A percentile compares a stretch with the other conserved stretches of the same genome.
Conservation (phyloP, 495 filamentous ascomycete species). For the Apiosordaria backusii region DNA sequence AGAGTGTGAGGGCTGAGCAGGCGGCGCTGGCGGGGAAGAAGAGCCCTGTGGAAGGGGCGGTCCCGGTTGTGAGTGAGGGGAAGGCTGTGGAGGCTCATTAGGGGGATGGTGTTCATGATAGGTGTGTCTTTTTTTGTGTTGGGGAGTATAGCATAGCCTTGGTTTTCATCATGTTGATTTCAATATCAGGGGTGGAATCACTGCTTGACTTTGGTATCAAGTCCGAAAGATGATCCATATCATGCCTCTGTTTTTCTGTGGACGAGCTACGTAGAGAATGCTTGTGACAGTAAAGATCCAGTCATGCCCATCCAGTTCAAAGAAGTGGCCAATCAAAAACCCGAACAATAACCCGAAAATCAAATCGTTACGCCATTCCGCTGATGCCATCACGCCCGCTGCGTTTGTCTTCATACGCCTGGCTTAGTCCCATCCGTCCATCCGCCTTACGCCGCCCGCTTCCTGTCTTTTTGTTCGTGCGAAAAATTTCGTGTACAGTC, state of each 20-base stretch:
- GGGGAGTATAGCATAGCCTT: not conserved
- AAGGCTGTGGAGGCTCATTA: constrained; percentile 31
- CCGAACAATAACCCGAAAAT: not conserved
- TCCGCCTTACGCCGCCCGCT: not conserved
- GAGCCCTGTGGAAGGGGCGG: constrained; percentile 24
- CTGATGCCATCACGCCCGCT: not conserved
- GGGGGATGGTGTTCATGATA: too few relatives aligned
- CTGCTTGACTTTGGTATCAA: not conserved
- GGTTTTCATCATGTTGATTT: not conserved
- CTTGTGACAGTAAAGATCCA: not conserved
- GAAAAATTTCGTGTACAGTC: not conserved
- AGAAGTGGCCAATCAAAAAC: not conserved
- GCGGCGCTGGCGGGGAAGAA: constrained; percentile 28
- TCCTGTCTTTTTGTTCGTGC: not conserved
- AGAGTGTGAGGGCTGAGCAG: constrained; percentile 46
- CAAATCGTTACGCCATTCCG: not conserved
- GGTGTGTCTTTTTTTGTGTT: not conserved
- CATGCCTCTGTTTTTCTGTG: not conserved
- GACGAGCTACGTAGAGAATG: not conserved
- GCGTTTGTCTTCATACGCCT: not conserved
- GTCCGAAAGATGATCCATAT: not conserved
- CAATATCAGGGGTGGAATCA: too few relatives aligned
- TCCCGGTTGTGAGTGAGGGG: constrained; percentile 9
- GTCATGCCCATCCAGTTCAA: not conserved
- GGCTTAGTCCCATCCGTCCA: not conserved